A percentile compares a stretch with the other conserved stretches of the same genome.
These are phyloP conservation scores for Volvariella volvacea DNA, from an alignment of 1,284 basidiomycete genomes.

Conservation along the genomic window DNA sequence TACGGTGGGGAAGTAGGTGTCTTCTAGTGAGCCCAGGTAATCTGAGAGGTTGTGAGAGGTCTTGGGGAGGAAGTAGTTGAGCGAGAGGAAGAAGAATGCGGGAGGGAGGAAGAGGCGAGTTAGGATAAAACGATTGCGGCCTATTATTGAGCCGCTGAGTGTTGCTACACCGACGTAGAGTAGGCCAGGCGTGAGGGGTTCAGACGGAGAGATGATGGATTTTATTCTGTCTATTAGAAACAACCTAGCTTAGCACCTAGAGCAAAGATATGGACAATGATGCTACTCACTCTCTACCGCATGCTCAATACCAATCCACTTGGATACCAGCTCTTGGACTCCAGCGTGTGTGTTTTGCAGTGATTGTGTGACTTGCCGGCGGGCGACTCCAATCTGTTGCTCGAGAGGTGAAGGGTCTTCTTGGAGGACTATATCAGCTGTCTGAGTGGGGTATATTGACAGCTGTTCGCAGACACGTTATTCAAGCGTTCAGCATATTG, in stretches of 20 bases:
- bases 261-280: conserved; percentile 1
- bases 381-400: conserved; percentile 59
- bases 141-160: conserved; percentile 80
- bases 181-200: conserved; percentile 78
- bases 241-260: neutral
- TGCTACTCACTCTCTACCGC: conserved; percentile 70
- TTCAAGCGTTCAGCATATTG: neutral
- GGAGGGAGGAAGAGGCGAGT: conserved; percentile 70
- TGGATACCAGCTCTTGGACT: conserved; percentile 65
- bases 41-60: conserved; percentile 63
- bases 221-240: conserved; percentile 64
- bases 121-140: conserved; percentile 67
- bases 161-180: conserved; percentile 87
- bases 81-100: conserved; percentile 54
- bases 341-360: conserved; percentile 51
- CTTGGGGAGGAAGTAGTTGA: conserved; percentile 76
- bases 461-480: conserved; percentile 37
- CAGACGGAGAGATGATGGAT: conserved; percentile 70
- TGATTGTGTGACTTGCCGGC: conserved; percentile 48
- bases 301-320: conserved; percentile 80
- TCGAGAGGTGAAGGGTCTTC: conserved; percentile 73
- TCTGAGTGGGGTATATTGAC: conserved; percentile 68
- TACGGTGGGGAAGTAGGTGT: conserved; percentile 57
- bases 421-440: conserved; percentile 58
- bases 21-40: conserved; percentile 70